Percentiles rank a stretch among this genome's conserved stretches.
Conservation (phyloP, 2,329 filamentous ascomycete genomes). For the Ophiostoma fasciatum region DNA sequence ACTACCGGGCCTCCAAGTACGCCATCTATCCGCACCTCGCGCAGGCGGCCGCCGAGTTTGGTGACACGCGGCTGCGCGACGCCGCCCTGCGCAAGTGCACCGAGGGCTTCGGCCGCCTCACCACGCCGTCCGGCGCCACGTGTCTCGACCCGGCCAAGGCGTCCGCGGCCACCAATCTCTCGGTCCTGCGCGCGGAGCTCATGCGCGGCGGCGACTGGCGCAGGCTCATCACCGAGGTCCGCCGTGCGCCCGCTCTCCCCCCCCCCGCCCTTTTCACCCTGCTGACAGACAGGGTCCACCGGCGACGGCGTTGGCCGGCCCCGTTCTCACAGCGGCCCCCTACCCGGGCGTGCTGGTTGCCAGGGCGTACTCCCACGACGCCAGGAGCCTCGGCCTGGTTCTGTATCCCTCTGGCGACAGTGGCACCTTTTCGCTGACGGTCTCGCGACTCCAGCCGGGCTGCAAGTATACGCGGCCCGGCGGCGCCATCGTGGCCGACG, state of each 20-base stretch:
- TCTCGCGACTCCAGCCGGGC: not conserved
- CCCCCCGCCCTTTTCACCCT: not conserved
- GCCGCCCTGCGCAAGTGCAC: not conserved
- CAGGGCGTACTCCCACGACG: not conserved
- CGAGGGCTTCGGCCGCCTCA: not conserved
- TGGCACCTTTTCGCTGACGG: not conserved
- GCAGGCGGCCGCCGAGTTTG: not conserved
- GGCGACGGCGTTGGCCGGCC: not conserved
- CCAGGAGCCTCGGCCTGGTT: not conserved
- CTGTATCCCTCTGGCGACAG: not conserved
- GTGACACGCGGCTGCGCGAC: not conserved
- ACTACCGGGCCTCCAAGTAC: not conserved
- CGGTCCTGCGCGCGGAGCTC: too few relatives aligned
- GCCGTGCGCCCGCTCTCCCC: not conserved
- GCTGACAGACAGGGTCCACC: not conserved
- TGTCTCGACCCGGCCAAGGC: not conserved
- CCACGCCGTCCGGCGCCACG: not conserved
- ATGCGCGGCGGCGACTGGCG: not conserved
- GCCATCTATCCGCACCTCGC: not conserved
- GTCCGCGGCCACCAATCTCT: not conserved
- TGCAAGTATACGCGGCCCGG: not conserved
- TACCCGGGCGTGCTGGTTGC: not conserved
- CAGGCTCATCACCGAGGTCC: not conserved
- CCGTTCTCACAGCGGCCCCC: not conserved
- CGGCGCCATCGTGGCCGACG: not conserved